Evolutionary conservation across 805 yeast genomes (phyloP).

Genomic region (Wickerhamiella lipophila): DNA sequence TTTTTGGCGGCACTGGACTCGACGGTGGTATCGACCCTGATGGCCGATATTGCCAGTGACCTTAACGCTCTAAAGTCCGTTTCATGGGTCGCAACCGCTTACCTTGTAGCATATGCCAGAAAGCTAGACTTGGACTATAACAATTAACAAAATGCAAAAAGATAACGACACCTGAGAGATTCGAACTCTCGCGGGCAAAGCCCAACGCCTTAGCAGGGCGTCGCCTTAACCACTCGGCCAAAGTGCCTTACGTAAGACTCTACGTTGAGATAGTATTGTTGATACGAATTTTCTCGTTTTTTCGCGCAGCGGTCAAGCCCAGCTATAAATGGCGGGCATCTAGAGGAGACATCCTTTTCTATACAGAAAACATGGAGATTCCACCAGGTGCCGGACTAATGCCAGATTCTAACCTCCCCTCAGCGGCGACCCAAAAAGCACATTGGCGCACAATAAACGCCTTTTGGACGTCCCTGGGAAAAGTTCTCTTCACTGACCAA

Average conservation of each 20-base stretch:
- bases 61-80: slow-evolving; percentile 39
- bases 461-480: no score
- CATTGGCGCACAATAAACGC: no score
- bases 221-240: slow-evolving; percentile 24
- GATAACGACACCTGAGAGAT: slow-evolving; percentile 27
- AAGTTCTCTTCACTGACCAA: no score
- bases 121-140: no score
- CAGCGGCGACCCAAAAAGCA: no score
- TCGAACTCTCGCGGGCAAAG: slow-evolving; percentile 29
- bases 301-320: no score
- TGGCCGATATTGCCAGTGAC: slow-evolving; percentile 48
- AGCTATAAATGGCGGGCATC: no score
- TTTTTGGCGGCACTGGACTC: slow-evolving; percentile 46
- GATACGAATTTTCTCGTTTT: background rate
- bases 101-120: slow-evolving; percentile 55
- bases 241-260: slow-evolving; percentile 13
- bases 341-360: no score
- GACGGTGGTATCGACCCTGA: slow-evolving; percentile 46
- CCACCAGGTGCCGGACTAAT: no score
- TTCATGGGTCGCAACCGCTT: slow-evolving; percentile 64
- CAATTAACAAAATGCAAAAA: no score
- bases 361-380: no score
- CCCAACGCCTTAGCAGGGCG: slow-evolving; percentile 24
- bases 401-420: no score
- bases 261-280: background rate